Base-by-base conservation (phyloP, 257 asterid genomes). In the Solanum tacnaense region DNA sequence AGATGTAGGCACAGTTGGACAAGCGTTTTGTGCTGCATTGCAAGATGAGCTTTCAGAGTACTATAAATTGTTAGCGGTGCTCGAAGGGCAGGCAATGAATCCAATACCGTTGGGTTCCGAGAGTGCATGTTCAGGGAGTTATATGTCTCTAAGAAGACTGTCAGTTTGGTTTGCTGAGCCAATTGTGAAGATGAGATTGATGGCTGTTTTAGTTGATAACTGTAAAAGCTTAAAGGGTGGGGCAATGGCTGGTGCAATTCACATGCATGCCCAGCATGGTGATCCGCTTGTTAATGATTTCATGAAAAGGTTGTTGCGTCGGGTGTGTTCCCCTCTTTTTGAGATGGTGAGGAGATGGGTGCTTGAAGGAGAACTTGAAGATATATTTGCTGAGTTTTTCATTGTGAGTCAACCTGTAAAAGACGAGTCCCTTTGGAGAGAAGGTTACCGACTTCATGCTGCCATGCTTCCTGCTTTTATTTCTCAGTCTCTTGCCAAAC, bases 321-420 rank as follows among this genome's bases (percentile, higher is more conserved):
- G 97, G 84, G 99, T 97, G 16, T 97, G 99, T 82, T 94, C 98
- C 68, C 99, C 99, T 4, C 99, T 97, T 88, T 97, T 97, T 91
- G 99, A 97, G 89, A 97, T 95, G 99, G 99, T 96, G 88, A 92
- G 99, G 92, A 96, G 98, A 91, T 97, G 99, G 99, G 99, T 97
- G 89, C 90, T 96, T 87, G 99, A 97, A 91, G 99, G 99, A 84
- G 99, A 97, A 92, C 99, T 97, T 76, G 99, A 97, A 88, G 99
- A 97, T 91, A 90, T 96, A 35, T 97, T 94, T 91, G 86, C 98
- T 1, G 99, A 97, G 89, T 97, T 97, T 90, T 97, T 97, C 86
- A 96, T 97, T 81, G 90, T 96, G 52, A 94, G 98, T 88, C 99
- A 95, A 81, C 94, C 99, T 5, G 99, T 94, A 82, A 97, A 95